Percentiles rank a stretch among this genome's conserved stretches.
These are phyloP conservation scores for Periglandula ipomoeae DNA, from an alignment of 2,329 filamentous ascomycete species.

Conservation along the genomic window DNA sequence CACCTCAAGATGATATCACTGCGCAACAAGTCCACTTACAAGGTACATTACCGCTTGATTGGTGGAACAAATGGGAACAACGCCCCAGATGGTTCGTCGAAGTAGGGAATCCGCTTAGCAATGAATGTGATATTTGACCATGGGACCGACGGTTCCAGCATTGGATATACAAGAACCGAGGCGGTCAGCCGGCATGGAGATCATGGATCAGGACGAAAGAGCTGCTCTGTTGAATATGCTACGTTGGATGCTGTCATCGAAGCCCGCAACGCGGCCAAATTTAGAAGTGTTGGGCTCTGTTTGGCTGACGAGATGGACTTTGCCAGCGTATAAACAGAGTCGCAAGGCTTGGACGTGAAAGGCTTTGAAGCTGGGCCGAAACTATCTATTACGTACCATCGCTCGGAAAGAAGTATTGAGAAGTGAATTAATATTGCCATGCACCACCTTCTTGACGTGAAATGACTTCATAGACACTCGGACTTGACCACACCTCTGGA, in stretches of 20 bases:
- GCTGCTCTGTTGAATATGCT: conserved; percentile 8
- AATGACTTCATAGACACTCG: too few species aligned
- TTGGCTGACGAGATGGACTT: conserved; percentile 12
- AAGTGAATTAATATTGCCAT: too few species aligned
- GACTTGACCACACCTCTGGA: too few species aligned
- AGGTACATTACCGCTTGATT: conserved; percentile 13
- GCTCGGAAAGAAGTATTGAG: too few species aligned
- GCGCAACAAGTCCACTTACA: conserved; percentile 2
- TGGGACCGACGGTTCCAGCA: conserved; percentile 12
- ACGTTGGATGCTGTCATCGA: conserved; percentile 13
- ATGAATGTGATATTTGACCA: conserved; percentile 9
- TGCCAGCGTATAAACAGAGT: too few species aligned
- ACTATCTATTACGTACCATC: too few species aligned
- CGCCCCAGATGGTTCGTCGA: conserved; percentile 13
- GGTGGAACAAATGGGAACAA: conserved; percentile 15
- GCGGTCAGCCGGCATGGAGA: conserved; percentile 5
- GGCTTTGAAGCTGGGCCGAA: too few species aligned
- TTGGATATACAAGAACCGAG: conserved; percentile 12
- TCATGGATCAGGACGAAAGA: conserved; percentile 9
- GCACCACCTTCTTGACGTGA: too few species aligned
- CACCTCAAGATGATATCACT: not conserved
- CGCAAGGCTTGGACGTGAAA: too few species aligned
- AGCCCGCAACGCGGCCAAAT: conserved; percentile 9
- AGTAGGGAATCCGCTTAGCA: conserved; percentile 8
- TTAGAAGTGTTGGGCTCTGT: conserved; percentile 7